Percentiles rank a stretch among this genome's conserved stretches.
phyloP scores from a whole-genome alignment of 441 rosid species.

The Brassica hybrid region DNA sequence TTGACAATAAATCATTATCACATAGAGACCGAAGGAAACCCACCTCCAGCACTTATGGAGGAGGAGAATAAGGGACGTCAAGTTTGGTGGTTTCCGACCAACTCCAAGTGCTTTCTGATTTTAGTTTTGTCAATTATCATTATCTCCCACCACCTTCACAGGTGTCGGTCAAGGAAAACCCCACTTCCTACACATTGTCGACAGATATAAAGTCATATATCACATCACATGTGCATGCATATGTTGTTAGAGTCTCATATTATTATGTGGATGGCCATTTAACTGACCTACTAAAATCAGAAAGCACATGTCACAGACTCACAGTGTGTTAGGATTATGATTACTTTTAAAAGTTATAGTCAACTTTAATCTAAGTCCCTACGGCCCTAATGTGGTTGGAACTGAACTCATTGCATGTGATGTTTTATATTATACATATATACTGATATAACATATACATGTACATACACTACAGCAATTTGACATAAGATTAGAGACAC shows the following conservation, averaged over 20 bases:
- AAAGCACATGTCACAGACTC: not conserved
- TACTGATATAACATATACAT: not conserved
- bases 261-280: not conserved
- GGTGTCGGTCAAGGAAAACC: not conserved
- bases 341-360: not conserved
- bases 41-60: not conserved
- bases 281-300: not conserved
- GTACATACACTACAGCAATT: not conserved
- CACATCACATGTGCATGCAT: constrained; percentile 4
- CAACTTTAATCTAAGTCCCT: not conserved
- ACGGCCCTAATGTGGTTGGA: not conserved
- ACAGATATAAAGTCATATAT: constrained; percentile 9
- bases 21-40: not conserved
- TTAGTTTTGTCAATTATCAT: not conserved
- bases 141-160: not conserved
- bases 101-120: constrained; percentile 1
- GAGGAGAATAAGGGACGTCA: not conserved
- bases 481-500: not conserved
- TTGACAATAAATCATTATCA: not conserved
- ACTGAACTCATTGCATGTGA: not conserved
- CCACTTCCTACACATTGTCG: not conserved
- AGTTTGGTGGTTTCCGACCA: constrained; percentile 1
- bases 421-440: not conserved
- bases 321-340: not conserved
- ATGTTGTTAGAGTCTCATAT: not conserved